Evolutionary conservation across 2,329 filamentous ascomycete species (phyloP).

Genomic region (Purpureocillium takamizusanense): DNA sequence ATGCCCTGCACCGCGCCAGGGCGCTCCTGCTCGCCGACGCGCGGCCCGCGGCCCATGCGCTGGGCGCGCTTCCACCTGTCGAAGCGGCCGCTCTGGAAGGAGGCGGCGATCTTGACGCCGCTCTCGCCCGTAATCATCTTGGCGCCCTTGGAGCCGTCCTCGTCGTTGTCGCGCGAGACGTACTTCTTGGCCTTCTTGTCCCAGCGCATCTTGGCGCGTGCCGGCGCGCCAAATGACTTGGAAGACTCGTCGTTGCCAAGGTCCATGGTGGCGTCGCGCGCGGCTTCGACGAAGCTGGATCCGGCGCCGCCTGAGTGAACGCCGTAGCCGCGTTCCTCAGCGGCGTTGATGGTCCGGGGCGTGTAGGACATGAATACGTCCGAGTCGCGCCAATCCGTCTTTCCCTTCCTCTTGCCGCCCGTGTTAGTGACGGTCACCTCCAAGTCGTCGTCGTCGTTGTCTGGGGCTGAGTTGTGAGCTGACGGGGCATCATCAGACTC

Average conservation of each 20-base stretch:
- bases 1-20: conserved; percentile 15
- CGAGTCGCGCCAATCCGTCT: conserved; percentile 65
- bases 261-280: conserved; percentile 85
- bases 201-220: conserved; percentile 77
- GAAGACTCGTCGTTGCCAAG: conserved; percentile 79
- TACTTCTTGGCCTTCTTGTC: conserved; percentile 97
- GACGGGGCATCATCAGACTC: conserved; percentile 27
- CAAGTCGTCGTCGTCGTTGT: conserved; percentile 53
- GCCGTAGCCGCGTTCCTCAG: conserved; percentile 87
- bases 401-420: conserved; percentile 36
- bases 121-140: conserved; percentile 79
- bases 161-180: conserved; percentile 83
- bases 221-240: conserved; percentile 69
- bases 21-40: conserved; percentile 73
- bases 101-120: conserved; percentile 91
- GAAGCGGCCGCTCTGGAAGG: conserved; percentile 87
- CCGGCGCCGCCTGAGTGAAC: conserved; percentile 66
- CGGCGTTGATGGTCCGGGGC: conserved; percentile 68
- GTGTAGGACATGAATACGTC: conserved; percentile 97
- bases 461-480: conserved; percentile 39
- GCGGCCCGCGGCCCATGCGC: conserved; percentile 67
- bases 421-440: conserved; percentile 63
- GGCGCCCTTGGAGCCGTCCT: conserved; percentile 70
- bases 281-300: conserved; percentile 76
- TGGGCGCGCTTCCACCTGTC: conserved; percentile 86